These are phyloP conservation scores for Plasmodium relictum DNA, from an alignment of 169 alveolate genomes.

Conservation along the genomic window DNA sequence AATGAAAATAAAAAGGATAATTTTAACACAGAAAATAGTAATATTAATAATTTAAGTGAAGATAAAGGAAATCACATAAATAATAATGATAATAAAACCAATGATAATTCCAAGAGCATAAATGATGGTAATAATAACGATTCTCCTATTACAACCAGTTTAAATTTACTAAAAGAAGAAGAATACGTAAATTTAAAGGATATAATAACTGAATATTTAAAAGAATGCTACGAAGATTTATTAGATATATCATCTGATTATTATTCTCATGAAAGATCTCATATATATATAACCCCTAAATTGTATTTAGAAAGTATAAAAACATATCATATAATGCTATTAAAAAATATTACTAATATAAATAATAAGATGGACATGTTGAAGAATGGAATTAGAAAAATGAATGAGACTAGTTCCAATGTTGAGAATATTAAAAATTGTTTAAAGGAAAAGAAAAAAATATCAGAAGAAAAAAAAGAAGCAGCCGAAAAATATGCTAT, in stretches of 20 bases:
- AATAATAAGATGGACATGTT: conserved; percentile 57
- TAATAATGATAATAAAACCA: not conserved
- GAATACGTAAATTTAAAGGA: conserved; percentile 64
- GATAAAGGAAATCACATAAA: not conserved
- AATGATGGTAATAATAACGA: not conserved
- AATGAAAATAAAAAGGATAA: not conserved
- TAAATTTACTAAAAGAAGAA: not conserved
- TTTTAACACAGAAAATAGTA: not conserved
- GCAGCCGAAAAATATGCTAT: conserved; percentile 95
- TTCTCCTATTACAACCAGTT: not conserved
- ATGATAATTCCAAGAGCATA: not conserved
- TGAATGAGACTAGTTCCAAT: conserved; percentile 76
- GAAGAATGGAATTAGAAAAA: conserved; percentile 39
- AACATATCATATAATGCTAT: conserved; percentile 92
- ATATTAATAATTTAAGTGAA: not conserved
- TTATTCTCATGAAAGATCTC: conserved; percentile 89
- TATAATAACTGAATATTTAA: conserved; percentile 46
- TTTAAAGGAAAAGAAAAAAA: conserved; percentile 90
- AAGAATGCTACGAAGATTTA: conserved; percentile 61
- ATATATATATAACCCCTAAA: conserved; percentile 96
- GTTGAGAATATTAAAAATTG: conserved; percentile 91
- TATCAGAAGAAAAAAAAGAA: conserved; percentile 93
- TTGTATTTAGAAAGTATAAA: conserved; percentile 95
- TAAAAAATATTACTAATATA: conserved; percentile 82
- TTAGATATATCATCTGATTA: conserved; percentile 41